A percentile compares a stretch with the other conserved stretches of the same genome.
These are phyloP conservation scores for Cucurbita pepo DNA, from an alignment of 306 rosid genomes.

Conservation along the genomic window DNA sequence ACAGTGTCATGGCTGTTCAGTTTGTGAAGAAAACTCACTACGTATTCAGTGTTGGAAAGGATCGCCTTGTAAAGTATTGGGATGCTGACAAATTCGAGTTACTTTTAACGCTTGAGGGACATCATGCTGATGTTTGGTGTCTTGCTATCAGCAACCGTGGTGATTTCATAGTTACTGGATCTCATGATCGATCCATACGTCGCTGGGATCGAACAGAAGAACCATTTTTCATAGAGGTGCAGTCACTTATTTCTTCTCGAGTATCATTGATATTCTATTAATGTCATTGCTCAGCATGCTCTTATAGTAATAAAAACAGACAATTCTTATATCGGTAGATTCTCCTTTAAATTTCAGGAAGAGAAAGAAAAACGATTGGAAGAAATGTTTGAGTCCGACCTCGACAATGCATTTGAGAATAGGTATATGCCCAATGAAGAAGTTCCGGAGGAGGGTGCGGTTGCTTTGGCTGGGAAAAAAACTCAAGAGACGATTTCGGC, in stretches of 20 bases:
- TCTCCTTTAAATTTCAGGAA: conserved; percentile 53
- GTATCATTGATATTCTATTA: not conserved
- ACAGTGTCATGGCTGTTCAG: conserved; percentile 79
- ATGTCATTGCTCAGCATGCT: not conserved
- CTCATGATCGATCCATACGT: conserved; percentile 86
- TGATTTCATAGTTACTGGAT: conserved; percentile 82
- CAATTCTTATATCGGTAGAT: not conserved
- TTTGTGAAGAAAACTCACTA: conserved; percentile 81
- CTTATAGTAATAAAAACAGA: not conserved
- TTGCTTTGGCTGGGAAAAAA: conserved; percentile 76
- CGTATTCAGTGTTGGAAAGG: conserved; percentile 84
- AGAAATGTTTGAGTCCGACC: conserved; percentile 66
- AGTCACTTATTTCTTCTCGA: conserved; percentile 5
- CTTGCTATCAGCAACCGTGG: conserved; percentile 82
- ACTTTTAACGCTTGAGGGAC: conserved; percentile 87
- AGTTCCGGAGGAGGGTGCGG: conserved; percentile 93
- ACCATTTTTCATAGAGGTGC: conserved; percentile 90
- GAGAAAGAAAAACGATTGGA: conserved; percentile 90
- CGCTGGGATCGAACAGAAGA: conserved; percentile 99
- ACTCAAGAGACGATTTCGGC: conserved; percentile 82
- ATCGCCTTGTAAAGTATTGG: conserved; percentile 73
- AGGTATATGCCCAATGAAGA: conserved; percentile 48
- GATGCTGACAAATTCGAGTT: conserved; percentile 94
- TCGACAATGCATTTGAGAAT: conserved; percentile 58
- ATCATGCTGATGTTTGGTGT: conserved; percentile 88